Evolutionary conservation across 352 stramenopile genomes (phyloP).

Genomic region (Phytophthora lateralis): DNA sequence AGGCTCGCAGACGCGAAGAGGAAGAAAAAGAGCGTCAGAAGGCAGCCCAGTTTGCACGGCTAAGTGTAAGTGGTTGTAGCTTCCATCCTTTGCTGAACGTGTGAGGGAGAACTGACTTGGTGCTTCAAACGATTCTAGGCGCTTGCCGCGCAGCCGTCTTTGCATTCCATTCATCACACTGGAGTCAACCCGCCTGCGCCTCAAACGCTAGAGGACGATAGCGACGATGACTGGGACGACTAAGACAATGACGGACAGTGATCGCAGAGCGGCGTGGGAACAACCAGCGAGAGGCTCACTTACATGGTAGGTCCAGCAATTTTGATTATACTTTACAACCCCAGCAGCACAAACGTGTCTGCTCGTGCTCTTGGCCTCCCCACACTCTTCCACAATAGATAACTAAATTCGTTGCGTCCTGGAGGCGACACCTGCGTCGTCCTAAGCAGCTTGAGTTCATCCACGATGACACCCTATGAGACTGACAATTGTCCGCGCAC

Average conservation of each 20-base stretch:
- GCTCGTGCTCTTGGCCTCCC: background rate
- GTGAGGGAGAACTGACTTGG: conserved; percentile 7
- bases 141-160: conserved; percentile 70
- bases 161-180: conserved; percentile 59
- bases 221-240: conserved; percentile 87
- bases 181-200: conserved; percentile 14
- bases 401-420: conserved; percentile 12
- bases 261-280: background rate
- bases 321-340: conserved; percentile 58
- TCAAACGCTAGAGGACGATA: conserved; percentile 46
- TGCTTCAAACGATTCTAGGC: conserved; percentile 32
- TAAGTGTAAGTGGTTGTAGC: conserved; percentile 51
- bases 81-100: background rate
- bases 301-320: conserved; percentile 24
- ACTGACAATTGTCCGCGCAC: conserved; percentile 17
- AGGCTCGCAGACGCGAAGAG: conserved; percentile 58
- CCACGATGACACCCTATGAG: conserved; percentile 14
- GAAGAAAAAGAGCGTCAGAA: conserved; percentile 69
- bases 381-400: conserved; percentile 41
- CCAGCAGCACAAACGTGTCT: conserved; percentile 16
- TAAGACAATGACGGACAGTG: conserved; percentile 34
- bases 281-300: conserved; percentile 2
- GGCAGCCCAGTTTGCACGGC: conserved; percentile 67
- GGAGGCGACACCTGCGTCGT: background rate
- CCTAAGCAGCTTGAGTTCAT: background rate